Evolutionary conservation across 1,284 basidiomycete species (phyloP).

Genomic region (Leccinum holopus): DNA sequence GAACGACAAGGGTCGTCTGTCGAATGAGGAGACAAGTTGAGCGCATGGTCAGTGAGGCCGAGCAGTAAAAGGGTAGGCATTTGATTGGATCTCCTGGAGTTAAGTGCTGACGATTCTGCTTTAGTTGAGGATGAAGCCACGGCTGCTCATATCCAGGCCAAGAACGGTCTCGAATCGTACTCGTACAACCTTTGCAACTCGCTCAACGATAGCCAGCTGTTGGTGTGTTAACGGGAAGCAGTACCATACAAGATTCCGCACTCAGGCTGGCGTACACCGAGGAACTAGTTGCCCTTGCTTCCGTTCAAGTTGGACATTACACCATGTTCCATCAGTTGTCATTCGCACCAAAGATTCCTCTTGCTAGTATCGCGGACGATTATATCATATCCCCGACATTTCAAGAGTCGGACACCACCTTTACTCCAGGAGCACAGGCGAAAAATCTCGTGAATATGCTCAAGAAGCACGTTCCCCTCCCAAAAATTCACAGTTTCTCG

Average conservation of each 20-base stretch:
- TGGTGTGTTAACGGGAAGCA: slow-evolving; percentile 25
- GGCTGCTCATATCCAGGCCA: slow-evolving; percentile 79
- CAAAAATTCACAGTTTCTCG: slow-evolving; percentile 26
- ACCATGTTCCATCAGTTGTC: slow-evolving; percentile 85
- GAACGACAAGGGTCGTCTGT: too few species aligned
- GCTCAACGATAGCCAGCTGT: slow-evolving; percentile 77
- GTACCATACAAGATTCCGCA: slow-evolving; percentile 28
- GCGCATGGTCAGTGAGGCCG: too few species aligned
- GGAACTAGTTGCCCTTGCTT: slow-evolving; percentile 65
- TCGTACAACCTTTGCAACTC: slow-evolving; percentile 97
- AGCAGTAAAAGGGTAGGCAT: background rate
- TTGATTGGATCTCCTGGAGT: background rate
- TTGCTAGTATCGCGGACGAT: slow-evolving; percentile 82
- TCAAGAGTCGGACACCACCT: too few species aligned
- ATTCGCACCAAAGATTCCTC: slow-evolving; percentile 79
- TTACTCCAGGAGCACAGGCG: too few species aligned
- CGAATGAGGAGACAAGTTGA: too few species aligned
- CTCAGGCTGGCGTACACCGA: slow-evolving; percentile 47
- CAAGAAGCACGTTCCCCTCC: too few species aligned
- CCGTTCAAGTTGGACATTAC: slow-evolving; percentile 74
- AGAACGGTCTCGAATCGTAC: slow-evolving; percentile 92
- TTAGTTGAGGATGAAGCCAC: slow-evolving; percentile 80
- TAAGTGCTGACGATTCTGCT: slow-evolving; percentile 23
- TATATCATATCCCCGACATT: slow-evolving; percentile 57
- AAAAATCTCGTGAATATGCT: too few species aligned